A percentile compares a stretch with the other conserved stretches of the same genome.
phyloP scores from a whole-genome alignment of 331 rosid species.

The Ulmus americana region DNA sequence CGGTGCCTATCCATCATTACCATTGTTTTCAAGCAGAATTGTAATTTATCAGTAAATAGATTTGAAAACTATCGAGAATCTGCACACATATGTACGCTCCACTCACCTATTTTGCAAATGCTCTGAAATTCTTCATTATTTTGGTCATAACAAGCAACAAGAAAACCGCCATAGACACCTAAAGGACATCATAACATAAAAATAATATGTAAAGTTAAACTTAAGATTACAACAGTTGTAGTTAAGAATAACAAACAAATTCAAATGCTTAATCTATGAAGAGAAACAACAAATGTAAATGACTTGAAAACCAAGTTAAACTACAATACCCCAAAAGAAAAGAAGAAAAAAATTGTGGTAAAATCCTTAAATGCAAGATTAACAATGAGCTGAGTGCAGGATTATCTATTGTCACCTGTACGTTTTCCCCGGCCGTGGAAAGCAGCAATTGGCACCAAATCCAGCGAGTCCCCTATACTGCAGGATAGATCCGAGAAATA shows the following conservation, averaged over 20 bases:
- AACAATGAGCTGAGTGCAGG: not conserved
- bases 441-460: conserved; percentile 94
- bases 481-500: conserved; percentile 25
- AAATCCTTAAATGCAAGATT: conserved; percentile 1
- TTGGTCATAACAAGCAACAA: conserved; percentile 76
- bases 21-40: conserved; percentile 21
- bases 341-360: not conserved
- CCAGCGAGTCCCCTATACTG: conserved; percentile 90
- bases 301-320: not conserved
- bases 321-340: not conserved
- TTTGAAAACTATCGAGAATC: conserved; percentile 16
- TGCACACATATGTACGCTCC: conserved; percentile 3
- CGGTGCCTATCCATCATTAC: conserved; percentile 53
- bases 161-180: conserved; percentile 93
- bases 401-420: conserved; percentile 54
- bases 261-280: conserved; percentile 3
- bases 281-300: conserved; percentile 4
- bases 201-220: not conserved
- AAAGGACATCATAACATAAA: conserved; percentile 24
- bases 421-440: conserved; percentile 94
- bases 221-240: conserved; percentile 14
- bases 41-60: conserved; percentile 15
- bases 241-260: conserved; percentile 13
- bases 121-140: conserved; percentile 78
- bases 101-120: conserved; percentile 85